Evolutionary conservation across 805 yeast species (phyloP), one percentile per base, ranked within the genome.

Genomic region (Yarrowia osloensis): DNA sequence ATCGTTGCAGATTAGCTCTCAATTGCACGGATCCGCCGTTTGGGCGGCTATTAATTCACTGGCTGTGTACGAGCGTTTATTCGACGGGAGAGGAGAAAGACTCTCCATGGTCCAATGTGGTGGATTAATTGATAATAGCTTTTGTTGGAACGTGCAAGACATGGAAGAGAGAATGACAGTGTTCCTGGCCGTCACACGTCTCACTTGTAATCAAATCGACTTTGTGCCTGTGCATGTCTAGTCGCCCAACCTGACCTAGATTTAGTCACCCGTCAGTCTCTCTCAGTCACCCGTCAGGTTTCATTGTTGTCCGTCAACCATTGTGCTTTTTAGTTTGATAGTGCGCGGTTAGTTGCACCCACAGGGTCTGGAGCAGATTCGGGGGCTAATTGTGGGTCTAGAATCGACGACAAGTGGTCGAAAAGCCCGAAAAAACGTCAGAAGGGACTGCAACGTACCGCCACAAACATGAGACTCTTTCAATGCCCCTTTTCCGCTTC

Each of bases 231-330:
- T n/a, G n/a, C n/a, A n/a, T n/a, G n/a, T n/a, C n/a, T n/a, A n/a
- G n/a, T 8, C 31, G 17, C 11, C 44, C n/a, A 22, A 22, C 12
- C 28, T 47, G 54, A 47, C 54, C 54, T 28, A 28, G 24, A n/a
- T 47, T 50, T 21, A 50, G 55, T 50, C 55, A 50, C 55, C 55
- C 52, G 52, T 46, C 52, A 9, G 15, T 11, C 11, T 17, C 49
- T 9, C 24, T 8, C 44, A 8, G 47, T 42, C 47, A 42, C 28
- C 28, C 28, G 47, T 21, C 26, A 4, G 6, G 17, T 13, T n/a
- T 39, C 42, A 39, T 19, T 39, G 19, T 39, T 39, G 39, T 35
- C 19, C 19, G 39, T 17, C 40, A 11, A 8, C 15, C 44, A 9
- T 40, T 21, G 44, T 19, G 15, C 24, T 11, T 50, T 50, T 50